Evolutionary conservation across 2,329 filamentous ascomycete genomes (phyloP), one percentile per base, ranked within the genome.

Genomic region (Coleophoma eucalyptorum): DNA sequence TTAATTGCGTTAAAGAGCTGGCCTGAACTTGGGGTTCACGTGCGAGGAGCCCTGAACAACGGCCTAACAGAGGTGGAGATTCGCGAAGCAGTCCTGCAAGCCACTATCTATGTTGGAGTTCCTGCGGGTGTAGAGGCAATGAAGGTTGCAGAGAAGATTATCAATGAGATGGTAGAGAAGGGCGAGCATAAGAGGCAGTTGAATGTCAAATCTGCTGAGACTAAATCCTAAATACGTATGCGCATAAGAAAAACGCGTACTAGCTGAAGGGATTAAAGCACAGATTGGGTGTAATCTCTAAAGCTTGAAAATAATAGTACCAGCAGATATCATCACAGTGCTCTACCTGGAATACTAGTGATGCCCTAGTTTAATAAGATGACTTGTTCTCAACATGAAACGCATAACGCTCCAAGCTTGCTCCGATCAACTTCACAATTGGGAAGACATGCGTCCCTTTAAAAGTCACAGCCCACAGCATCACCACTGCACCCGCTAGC

Each of bases 61-160:
- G 83, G 83, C 0, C 68, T 82, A 6, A 76, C 72, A 0, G 81
- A 84, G 60, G 64, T 79, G n/a, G 82, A 86, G 65, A 83, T 86
- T 48, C 69, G 81, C 16, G 83, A 86, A 66, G 78, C 79, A 4
- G 68, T 76, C 35, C 50, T 75, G 13, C 73, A 77, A 48, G 68
- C 70, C 12, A 72, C 69, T 0, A 68, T 66, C 3, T 73, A 74
- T 50, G 71, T 69, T 46, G 71, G 72, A 19, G 67, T 70, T 4
- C 71, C 71, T 0, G 68, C 71, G 1, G 71, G 71, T 2, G 64
- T 73, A 15, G 70, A 74, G 40, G 71, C 57, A 5, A 56, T 63
- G 42, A 63, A 63, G 52, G 50, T 58, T 40, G 59, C 61, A 35
- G 33, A 35, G 15, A 35, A 35, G 33, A 35, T 15, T 10, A 35